These are phyloP conservation scores for Boletus tylopilopsis DNA, from an alignment of 768 basidiomycete species.

Conservation along the genomic window DNA sequence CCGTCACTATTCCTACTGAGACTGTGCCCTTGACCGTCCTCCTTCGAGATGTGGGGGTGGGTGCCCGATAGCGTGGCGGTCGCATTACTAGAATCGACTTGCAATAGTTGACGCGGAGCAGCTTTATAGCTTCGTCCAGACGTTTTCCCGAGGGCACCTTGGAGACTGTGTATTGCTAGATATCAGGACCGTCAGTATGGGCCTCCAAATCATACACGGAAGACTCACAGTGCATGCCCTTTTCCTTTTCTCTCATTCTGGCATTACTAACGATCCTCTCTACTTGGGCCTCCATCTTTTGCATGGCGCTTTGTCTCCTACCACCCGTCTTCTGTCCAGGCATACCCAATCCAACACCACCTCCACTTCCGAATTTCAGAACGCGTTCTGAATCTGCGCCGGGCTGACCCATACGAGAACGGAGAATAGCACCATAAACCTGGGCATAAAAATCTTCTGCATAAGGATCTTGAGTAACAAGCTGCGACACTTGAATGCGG, in stretches of 20 bases:
- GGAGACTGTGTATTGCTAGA: slow-evolving; percentile 67
- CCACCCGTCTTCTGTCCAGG: slow-evolving; percentile 49
- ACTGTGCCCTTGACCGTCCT: slow-evolving; percentile 34
- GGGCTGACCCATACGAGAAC: slow-evolving; percentile 68
- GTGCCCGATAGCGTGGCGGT: slow-evolving; percentile 37
- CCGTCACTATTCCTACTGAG: slow-evolving; percentile 41
- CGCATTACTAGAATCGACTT: slow-evolving; percentile 62
- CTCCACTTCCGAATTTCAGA: slow-evolving; percentile 82
- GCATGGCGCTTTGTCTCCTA: slow-evolving; percentile 81
- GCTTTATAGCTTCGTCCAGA: slow-evolving; percentile 92
- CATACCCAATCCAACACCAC: slow-evolving; percentile 72
- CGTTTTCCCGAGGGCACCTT: slow-evolving; percentile 94
- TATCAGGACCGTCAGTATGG: slow-evolving; percentile 6
- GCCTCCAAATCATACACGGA: neutral
- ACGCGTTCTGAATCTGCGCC: slow-evolving; percentile 68
- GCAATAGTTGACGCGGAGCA: slow-evolving; percentile 92
- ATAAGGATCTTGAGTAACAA: slow-evolving; percentile 96
- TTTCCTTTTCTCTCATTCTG: slow-evolving; percentile 80
- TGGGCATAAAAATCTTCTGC: slow-evolving; percentile 99
- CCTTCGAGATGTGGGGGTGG: slow-evolving; percentile 51
- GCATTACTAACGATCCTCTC: slow-evolving; percentile 95
- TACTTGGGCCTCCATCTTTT: slow-evolving; percentile 92
- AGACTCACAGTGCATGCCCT: slow-evolving; percentile 56
- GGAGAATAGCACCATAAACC: slow-evolving; percentile 82
- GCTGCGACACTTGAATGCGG: slow-evolving; percentile 96